Percentiles rank a stretch among this genome's conserved stretches.
phyloP scores from a whole-genome alignment of 228 moss, liverwort and hornwort species.

The Sphagnum fallax region DNA sequence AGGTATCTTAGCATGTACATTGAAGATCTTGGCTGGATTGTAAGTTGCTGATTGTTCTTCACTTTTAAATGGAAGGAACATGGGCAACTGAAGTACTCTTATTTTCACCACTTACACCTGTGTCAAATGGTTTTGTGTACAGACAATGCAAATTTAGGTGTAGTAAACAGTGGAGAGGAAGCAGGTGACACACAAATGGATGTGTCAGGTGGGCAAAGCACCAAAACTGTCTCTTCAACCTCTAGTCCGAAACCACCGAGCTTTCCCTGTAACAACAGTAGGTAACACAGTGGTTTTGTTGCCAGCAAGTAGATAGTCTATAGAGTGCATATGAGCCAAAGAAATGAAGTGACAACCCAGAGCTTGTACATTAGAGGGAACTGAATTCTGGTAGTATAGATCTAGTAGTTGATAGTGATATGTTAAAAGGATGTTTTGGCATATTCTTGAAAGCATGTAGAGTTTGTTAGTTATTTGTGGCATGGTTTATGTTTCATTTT shows the following conservation, averaged over 20 bases:
- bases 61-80: too few relatives aligned
- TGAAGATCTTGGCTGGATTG: too few relatives aligned
- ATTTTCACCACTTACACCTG: too few relatives aligned
- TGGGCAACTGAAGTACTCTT: too few relatives aligned
- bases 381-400: constrained; percentile 51
- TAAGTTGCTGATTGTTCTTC: too few relatives aligned
- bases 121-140: constrained; percentile 2
- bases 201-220: constrained; percentile 41
- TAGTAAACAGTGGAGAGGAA: constrained; percentile 46
- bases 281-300: constrained; percentile 39
- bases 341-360: constrained; percentile 29
- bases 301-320: constrained; percentile 24
- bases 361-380: constrained; percentile 61
- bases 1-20: too few relatives aligned
- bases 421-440: constrained; percentile 18
- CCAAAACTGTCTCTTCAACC: constrained; percentile 47
- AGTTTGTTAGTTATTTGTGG: constrained; percentile 7
- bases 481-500: constrained; percentile 24
- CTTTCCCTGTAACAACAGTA: constrained; percentile 56
- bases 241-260: constrained; percentile 38
- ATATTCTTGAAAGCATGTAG: constrained; percentile 29
- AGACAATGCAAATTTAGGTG: constrained; percentile 69
- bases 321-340: constrained; percentile 30
- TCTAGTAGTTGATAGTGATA: constrained; percentile 43
- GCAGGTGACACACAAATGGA: constrained; percentile 80